Percentiles rank a stretch among this genome's conserved stretches.
Conservation (phyloP, 2,329 filamentous ascomycete genomes). For the Colletotrichum kahawae region DNA sequence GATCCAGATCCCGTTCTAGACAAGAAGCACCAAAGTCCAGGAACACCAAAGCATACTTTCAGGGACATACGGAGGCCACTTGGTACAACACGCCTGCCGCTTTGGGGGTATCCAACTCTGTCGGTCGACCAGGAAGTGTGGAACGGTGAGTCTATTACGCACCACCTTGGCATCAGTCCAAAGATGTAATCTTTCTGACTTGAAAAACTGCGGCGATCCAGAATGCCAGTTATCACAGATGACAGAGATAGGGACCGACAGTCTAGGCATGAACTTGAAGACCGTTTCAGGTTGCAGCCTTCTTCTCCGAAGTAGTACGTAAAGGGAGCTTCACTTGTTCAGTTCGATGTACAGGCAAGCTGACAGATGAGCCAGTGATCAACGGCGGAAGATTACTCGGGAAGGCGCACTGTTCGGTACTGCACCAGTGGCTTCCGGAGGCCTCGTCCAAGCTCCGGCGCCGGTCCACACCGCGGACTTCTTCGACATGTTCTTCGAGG, state of each 20-base stretch:
- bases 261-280: background rate
- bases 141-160: background rate
- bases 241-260: background rate
- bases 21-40: background rate
- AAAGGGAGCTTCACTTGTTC: background rate
- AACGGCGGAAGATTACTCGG: background rate
- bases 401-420: background rate
- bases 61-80: background rate
- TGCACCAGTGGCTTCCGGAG: background rate
- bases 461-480: background rate
- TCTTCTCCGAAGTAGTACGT: background rate
- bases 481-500: conserved; percentile 2
- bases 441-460: background rate
- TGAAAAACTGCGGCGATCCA: background rate
- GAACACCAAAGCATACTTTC: background rate
- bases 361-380: background rate
- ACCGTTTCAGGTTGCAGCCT: background rate
- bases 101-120: background rate
- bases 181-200: background rate
- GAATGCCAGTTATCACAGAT: background rate
- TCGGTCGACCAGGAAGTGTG: background rate
- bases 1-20: background rate
- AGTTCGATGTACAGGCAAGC: background rate
- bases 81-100: background rate
- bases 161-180: background rate